phyloP scores from a whole-genome alignment of 768 basidiomycete genomes.

The Artomyces pyxidatus region DNA sequence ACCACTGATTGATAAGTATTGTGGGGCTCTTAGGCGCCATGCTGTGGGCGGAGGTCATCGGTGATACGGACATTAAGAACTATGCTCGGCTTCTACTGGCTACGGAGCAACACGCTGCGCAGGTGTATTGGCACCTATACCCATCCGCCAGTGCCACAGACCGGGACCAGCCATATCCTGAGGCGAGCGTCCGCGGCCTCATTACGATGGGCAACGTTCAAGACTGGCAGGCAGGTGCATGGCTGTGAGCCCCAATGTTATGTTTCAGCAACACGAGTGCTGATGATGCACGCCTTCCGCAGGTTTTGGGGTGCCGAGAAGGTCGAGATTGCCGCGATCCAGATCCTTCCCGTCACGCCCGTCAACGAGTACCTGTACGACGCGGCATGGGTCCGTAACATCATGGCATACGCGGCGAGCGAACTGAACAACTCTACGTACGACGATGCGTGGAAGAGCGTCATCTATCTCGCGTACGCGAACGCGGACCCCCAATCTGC shows the following conservation, averaged over 20 bases:
- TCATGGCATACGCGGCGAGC: slow-evolving; percentile 21
- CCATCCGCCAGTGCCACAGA: slow-evolving; percentile 23
- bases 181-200: slow-evolving; percentile 22
- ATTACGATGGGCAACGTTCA: slow-evolving; percentile 30
- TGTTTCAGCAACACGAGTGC: too few species aligned
- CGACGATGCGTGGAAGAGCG: slow-evolving; percentile 26
- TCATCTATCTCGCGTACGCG: slow-evolving; percentile 28
- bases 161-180: slow-evolving; percentile 29
- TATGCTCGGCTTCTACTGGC: slow-evolving; percentile 27
- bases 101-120: slow-evolving; percentile 27
- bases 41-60: slow-evolving; percentile 25
- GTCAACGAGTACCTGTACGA: slow-evolving; percentile 29
- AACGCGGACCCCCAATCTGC: slow-evolving; percentile 22
- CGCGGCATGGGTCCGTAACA: slow-evolving; percentile 23
- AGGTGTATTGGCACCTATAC: slow-evolving; percentile 30
- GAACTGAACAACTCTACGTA: slow-evolving; percentile 20
- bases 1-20: neutral
- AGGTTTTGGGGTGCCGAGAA: slow-evolving; percentile 29
- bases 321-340: slow-evolving; percentile 28
- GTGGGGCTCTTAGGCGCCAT: slow-evolving; percentile 12
- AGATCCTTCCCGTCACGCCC: slow-evolving; percentile 30
- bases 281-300: neutral
- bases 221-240: slow-evolving; percentile 29
- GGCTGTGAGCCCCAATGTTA: slow-evolving; percentile 22
- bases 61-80: slow-evolving; percentile 25